phyloP scores from a whole-genome alignment of 371 early-diverging fungal genomes.

The Rhizopus stolonifer region DNA sequence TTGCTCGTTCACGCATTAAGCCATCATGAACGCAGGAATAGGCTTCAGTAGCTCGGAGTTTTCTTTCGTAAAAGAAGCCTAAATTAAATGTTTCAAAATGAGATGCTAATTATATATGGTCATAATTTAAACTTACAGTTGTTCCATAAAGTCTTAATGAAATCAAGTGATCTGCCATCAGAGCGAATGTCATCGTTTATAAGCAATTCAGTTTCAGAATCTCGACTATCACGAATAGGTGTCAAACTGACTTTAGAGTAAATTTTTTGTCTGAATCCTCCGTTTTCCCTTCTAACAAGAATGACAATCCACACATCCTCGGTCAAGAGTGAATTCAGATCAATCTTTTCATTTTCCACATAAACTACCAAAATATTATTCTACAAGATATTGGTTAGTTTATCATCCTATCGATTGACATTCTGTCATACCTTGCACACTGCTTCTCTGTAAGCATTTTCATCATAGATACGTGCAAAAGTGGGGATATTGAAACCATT shows the following conservation, averaged over 20 bases:
- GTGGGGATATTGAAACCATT: slow-evolving; percentile 18
- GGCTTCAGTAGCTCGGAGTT: slow-evolving; percentile 25
- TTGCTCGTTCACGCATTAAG: slow-evolving; percentile 31
- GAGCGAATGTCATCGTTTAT: slow-evolving; percentile 5
- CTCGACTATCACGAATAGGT: slow-evolving; percentile 25
- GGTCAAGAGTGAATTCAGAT: slow-evolving; percentile 11
- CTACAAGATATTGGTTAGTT: no score
- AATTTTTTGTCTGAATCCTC: slow-evolving; percentile 19
- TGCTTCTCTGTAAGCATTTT: slow-evolving; percentile 13
- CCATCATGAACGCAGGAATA: slow-evolving; percentile 29
- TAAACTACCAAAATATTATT: slow-evolving; percentile 49
- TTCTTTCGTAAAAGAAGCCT: slow-evolving; percentile 42
- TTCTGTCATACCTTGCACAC: slow-evolving; percentile 19
- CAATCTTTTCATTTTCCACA: slow-evolving; percentile 33
- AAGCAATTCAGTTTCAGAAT: slow-evolving; percentile 21
- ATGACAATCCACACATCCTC: slow-evolving; percentile 41
- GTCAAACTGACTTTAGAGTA: slow-evolving; percentile 19
- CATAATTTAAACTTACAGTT: slow-evolving; percentile 18
- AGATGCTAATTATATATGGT: no score
- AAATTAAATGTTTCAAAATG: no score
- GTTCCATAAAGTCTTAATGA: slow-evolving; percentile 28
- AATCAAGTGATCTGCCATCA: slow-evolving; percentile 13
- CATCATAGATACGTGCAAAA: slow-evolving; percentile 18
- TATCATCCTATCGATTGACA: no score
- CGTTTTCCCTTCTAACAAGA: slow-evolving; percentile 13